phyloP scores from a whole-genome alignment of 2,329 filamentous ascomycete genomes.

The Phialophora tarda region DNA sequence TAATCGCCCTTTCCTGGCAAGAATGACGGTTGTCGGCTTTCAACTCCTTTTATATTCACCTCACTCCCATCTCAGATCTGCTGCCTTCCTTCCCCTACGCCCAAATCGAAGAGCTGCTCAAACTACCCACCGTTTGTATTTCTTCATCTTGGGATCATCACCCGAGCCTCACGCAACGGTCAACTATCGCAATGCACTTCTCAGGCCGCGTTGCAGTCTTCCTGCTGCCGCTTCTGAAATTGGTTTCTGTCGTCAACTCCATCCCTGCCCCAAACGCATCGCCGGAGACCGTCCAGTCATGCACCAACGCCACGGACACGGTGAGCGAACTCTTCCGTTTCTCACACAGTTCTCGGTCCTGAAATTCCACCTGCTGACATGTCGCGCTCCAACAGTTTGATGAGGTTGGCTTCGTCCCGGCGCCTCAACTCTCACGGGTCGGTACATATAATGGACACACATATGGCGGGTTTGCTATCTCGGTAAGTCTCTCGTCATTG shows the following conservation, averaged over 20 bases:
- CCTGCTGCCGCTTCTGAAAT: not conserved
- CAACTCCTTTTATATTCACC: not conserved
- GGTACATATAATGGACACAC: slow-evolving; percentile 13
- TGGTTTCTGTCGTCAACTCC: not conserved
- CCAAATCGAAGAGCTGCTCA: not conserved
- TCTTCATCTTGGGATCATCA: not conserved
- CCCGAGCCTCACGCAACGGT: not conserved
- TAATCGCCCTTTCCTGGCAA: not conserved
- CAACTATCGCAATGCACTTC: not conserved
- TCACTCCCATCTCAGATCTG: not conserved
- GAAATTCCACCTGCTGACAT: not conserved
- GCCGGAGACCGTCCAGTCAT: not conserved
- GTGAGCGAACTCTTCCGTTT: not conserved
- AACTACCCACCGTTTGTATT: not conserved
- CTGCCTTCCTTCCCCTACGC: not conserved
- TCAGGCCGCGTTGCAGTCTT: not conserved
- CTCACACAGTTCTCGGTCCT: not conserved
- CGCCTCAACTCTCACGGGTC: not conserved
- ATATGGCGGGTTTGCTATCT: not conserved
- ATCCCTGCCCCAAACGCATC: not conserved
- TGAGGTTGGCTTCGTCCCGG: slow-evolving; percentile 4
- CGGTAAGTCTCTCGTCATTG: not conserved
- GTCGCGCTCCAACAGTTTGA: not conserved
- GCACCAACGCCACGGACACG: slow-evolving; percentile 2
- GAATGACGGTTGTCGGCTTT: not conserved